Conservation (phyloP, 2,329 filamentous ascomycete genomes). For the Tetracladium maxilliforme region DNA sequence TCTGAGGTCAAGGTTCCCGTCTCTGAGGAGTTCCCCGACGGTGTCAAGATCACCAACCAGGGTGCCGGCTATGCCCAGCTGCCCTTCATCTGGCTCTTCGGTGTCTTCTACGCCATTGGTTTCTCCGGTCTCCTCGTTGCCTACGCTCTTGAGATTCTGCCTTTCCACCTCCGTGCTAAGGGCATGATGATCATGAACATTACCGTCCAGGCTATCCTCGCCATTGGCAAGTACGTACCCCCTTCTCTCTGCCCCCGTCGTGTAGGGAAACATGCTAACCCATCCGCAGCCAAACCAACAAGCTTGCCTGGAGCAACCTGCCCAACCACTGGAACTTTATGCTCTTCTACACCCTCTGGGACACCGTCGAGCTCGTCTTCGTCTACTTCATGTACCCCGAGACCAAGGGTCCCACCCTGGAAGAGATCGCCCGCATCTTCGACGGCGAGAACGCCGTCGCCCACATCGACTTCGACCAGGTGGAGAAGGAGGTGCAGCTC, state of each 20-base stretch:
- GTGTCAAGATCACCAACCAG: too few species aligned
- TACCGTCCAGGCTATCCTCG: conserved; percentile 43
- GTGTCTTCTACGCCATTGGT: conserved; percentile 35
- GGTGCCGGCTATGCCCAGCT: conserved; percentile 25
- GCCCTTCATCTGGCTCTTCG: conserved; percentile 32
- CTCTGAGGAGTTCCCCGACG: too few species aligned
- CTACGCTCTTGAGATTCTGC: conserved; percentile 35
- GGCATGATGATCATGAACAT: conserved; percentile 48
- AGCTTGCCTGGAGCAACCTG: conserved; percentile 43
- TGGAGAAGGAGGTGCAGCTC: conserved; percentile 36
- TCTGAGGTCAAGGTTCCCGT: conserved; percentile 12
- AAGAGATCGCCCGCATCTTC: conserved; percentile 57
- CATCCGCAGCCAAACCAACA: conserved; percentile 42
- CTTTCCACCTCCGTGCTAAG: conserved; percentile 26
- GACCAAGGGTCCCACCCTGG: conserved; percentile 55
- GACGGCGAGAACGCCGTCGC: conserved; percentile 46
- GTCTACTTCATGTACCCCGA: conserved; percentile 56
- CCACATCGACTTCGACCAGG: conserved; percentile 36
- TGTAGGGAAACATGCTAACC: neutral
- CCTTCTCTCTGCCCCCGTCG: neutral
- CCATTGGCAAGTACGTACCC: conserved; percentile 39
- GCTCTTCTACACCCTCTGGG: conserved; percentile 51
- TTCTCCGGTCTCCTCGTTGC: conserved; percentile 42
- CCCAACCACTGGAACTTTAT: conserved; percentile 50
- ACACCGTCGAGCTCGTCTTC: conserved; percentile 42